Evolutionary conservation across 1,284 basidiomycete genomes (phyloP), one percentile per base, ranked within the genome.

Genomic region (Pisolithus thermaeus): DNA sequence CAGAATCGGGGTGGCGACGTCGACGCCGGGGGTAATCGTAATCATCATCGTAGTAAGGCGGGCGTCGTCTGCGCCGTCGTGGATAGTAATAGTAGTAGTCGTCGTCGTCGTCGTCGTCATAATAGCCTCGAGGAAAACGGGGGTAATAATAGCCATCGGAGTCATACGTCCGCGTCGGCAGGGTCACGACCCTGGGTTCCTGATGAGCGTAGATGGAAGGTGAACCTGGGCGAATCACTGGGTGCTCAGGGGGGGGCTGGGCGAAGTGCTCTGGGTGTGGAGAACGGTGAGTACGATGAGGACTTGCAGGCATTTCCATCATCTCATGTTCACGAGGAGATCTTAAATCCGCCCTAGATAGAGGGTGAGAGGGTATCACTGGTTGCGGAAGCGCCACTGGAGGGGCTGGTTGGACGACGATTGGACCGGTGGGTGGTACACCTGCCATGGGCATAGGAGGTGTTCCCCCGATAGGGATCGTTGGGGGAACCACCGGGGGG

Each of bases 201-300:
- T 57, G 61, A 35, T 35, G 47, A 28, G 45, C 45, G 32, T 50
- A 56, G 37, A 65, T 57, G 18, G 63, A 54, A 20, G 67, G 62
- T 5, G 63, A 55, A 47, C 56, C 52, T 12, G 14, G 63, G 30
- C 2, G 0, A 46, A 55, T 14, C 8, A 30, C 39, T n/a, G 27
- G 38, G 5, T 32, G 45, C 12, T 7, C 47, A n/a, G 35, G 16
- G 22, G 42, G 14, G 12, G 30, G 45, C 46, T 8, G 40, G 11
- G 25, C 38, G 55, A 8, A 39, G 14, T 14, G 47, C 20, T 38
- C 37, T 4, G 28, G n/a, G 12, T 8, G 39, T 18, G 16, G 43
- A 42, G 27, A 25, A 7, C 6, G 23, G 7, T 16, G 42, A 43
- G 23, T 28, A 28, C 27, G 42, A 14, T 6, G 12, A 12, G 42